phyloP scores from a whole-genome alignment of 75 land plant genomes.

The Pseudotsuga menziesii region DNA sequence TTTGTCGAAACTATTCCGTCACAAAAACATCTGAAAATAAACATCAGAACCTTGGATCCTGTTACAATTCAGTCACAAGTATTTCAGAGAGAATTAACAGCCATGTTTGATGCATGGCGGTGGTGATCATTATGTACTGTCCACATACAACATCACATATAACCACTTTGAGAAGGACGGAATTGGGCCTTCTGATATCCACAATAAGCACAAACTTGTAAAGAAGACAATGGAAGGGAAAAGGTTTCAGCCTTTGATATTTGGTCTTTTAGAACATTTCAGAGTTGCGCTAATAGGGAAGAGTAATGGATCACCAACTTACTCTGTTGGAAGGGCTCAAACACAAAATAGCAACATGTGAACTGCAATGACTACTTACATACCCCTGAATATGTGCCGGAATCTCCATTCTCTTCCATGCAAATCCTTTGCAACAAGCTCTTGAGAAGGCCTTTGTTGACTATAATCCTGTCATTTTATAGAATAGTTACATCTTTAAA shows the following conservation, averaged over 20 bases:
- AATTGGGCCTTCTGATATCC: neutral
- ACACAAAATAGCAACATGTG: neutral
- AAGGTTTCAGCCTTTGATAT: neutral
- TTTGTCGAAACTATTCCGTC: neutral
- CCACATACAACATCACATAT: neutral
- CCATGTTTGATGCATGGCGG: neutral
- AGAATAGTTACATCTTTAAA: neutral
- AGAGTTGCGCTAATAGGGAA: neutral
- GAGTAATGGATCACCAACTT: neutral
- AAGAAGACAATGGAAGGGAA: neutral
- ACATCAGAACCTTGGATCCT: neutral
- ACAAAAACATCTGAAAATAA: slow-evolving; percentile 7
- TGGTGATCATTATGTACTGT: neutral
- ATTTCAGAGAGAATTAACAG: neutral
- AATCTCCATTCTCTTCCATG: slow-evolving; percentile 85
- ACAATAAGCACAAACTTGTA: neutral
- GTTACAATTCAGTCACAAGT: neutral
- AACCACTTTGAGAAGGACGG: neutral
- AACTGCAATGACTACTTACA: slow-evolving; percentile 1
- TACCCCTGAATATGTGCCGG: slow-evolving; percentile 82
- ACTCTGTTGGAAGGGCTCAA: neutral
- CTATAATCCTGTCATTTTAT: slow-evolving; percentile 54
- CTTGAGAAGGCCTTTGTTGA: slow-evolving; percentile 83
- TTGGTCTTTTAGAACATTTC: neutral
- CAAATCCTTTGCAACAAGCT: slow-evolving; percentile 78